Evolutionary conservation across 2,329 filamentous ascomycete species (phyloP).

Genomic region (Penicillium sp.): DNA sequence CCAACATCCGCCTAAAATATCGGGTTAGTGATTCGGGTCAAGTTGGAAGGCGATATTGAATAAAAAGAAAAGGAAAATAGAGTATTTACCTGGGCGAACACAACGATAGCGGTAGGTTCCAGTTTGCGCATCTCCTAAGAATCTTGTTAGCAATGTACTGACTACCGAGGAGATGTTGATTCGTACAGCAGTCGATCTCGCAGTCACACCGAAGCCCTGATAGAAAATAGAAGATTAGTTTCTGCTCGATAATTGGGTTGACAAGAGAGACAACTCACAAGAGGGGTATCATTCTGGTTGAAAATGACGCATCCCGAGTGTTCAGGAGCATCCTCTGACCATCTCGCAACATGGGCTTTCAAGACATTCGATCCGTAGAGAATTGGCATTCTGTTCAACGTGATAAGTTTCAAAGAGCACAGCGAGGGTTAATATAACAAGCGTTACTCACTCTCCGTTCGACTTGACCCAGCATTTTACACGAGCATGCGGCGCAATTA

Average conservation of each 20-base stretch:
- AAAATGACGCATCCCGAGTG: slow-evolving; percentile 90
- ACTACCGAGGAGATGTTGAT: neutral
- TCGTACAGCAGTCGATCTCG: slow-evolving; percentile 70
- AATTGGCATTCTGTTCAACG: slow-evolving; percentile 73
- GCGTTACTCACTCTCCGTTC: slow-evolving; percentile 69
- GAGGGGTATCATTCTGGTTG: slow-evolving; percentile 22
- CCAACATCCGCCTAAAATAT: neutral
- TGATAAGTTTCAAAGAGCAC: slow-evolving; percentile 5
- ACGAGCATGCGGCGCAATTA: slow-evolving; percentile 86
- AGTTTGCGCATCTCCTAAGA: slow-evolving; percentile 71
- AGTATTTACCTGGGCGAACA: slow-evolving; percentile 89
- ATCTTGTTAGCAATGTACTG: neutral
- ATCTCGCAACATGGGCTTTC: slow-evolving; percentile 65
- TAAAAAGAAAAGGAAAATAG: slow-evolving; percentile 38
- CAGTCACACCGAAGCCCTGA: slow-evolving; percentile 83
- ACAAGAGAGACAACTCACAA: neutral
- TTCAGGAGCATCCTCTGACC: slow-evolving; percentile 90
- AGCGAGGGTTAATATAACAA: neutral
- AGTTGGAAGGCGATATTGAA: slow-evolving; percentile 26
- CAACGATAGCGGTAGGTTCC: slow-evolving; percentile 87
- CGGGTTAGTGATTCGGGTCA: slow-evolving; percentile 22
- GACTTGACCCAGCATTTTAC: slow-evolving; percentile 98
- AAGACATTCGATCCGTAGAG: slow-evolving; percentile 74
- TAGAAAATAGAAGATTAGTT: slow-evolving; percentile 40
- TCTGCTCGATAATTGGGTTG: neutral